A percentile compares a stretch with the other conserved stretches of the same genome.
Evolutionary conservation across 1,284 basidiomycete species (phyloP).

Genomic region (Malassezia sp.): DNA sequence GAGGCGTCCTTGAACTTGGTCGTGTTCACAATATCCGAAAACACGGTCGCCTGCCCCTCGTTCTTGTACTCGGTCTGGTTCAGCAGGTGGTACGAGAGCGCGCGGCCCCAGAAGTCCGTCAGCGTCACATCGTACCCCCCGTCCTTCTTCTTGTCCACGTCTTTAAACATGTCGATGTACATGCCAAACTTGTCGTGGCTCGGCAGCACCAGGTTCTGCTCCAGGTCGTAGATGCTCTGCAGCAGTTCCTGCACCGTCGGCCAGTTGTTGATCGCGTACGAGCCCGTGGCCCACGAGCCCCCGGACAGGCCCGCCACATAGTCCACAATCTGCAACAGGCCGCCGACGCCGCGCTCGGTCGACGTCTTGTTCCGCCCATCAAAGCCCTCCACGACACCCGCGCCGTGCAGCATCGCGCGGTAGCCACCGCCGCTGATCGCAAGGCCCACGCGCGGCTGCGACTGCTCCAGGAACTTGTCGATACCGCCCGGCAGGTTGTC

Average conservation of each 20-base stretch:
- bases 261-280: conserved; percentile 37
- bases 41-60: conserved; percentile 30
- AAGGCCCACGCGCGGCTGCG: conserved; percentile 47
- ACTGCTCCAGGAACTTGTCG: conserved; percentile 23
- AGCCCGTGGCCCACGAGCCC: conserved; percentile 37
- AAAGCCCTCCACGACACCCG: conserved; percentile 32
- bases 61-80: conserved; percentile 27
- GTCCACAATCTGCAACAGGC: conserved; percentile 39
- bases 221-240: conserved; percentile 47
- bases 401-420: conserved; percentile 49
- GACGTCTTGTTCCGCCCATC: conserved; percentile 38
- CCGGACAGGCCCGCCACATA: conserved; percentile 41
- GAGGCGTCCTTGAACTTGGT: conserved; percentile 24
- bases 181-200: conserved; percentile 46
- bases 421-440: conserved; percentile 50
- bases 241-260: conserved; percentile 31
- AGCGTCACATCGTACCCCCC: conserved; percentile 26
- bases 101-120: conserved; percentile 42
- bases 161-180: conserved; percentile 45
- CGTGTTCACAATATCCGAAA: conserved; percentile 32
- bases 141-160: conserved; percentile 28
- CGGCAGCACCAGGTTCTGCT: conserved; percentile 49
- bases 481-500: conserved; percentile 28
- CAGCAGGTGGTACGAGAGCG: conserved; percentile 35
- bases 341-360: conserved; percentile 33